A percentile compares a stretch with the other conserved stretches of the same genome.
Conservation (phyloP, 305 asterid species). For the Fraxinus latifolia region DNA sequence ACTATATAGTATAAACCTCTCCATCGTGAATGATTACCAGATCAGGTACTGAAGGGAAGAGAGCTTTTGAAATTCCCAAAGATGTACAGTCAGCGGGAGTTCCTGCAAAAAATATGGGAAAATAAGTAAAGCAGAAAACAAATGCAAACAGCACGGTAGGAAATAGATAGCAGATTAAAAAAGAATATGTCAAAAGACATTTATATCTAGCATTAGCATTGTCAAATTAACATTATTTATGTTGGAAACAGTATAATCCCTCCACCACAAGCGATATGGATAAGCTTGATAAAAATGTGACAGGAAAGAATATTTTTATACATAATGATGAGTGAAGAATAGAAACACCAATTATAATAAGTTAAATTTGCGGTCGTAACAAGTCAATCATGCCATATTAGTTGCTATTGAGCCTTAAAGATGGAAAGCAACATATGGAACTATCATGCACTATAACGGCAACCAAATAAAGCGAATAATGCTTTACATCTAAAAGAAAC, state of each 20-base stretch:
- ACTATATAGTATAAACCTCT: background rate
- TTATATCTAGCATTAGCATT: background rate
- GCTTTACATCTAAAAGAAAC: background rate
- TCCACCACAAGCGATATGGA: background rate
- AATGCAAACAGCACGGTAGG: background rate
- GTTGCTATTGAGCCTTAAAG: background rate
- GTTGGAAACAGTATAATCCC: background rate
- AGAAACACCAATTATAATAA: background rate
- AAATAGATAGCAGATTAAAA: background rate
- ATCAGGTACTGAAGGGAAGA: slow-evolving; percentile 65
- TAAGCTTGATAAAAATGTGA: background rate
- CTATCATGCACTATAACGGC: background rate
- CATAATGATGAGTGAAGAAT: slow-evolving; percentile 2
- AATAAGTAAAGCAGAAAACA: slow-evolving; percentile 9
- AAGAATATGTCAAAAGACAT: background rate
- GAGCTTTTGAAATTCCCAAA: slow-evolving; percentile 63
- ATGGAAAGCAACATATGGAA: background rate
- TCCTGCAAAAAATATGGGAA: slow-evolving; percentile 40
- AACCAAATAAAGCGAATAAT: background rate
- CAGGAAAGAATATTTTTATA: background rate
- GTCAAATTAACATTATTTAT: background rate
- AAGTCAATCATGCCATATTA: background rate
- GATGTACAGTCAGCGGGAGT: slow-evolving; percentile 89
- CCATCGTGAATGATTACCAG: slow-evolving; percentile 42
- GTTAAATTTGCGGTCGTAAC: background rate